Evolutionary conservation across 176 grass and related monocot species (phyloP).

Genomic region (Poa annua): DNA sequence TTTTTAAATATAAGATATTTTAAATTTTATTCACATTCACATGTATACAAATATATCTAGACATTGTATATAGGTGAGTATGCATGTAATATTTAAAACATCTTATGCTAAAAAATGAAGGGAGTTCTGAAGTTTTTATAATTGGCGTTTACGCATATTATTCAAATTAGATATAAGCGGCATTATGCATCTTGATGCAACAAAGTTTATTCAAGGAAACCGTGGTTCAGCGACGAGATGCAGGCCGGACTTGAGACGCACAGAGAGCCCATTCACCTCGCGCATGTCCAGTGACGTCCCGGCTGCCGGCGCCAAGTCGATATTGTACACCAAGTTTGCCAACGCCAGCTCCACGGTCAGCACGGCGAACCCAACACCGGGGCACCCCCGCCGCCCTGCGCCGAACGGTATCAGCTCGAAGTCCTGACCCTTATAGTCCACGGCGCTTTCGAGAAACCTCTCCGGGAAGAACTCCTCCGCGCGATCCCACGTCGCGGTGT

Average conservation of each 20-base stretch:
- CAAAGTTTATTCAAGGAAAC: background rate
- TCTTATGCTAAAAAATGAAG: no score
- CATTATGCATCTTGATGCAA: no score
- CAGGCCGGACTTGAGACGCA: conserved; percentile 28
- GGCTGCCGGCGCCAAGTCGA: conserved; percentile 29
- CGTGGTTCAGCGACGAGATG: conserved; percentile 11
- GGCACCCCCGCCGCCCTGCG: background rate
- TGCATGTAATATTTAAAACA: no score
- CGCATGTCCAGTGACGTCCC: conserved; percentile 29
- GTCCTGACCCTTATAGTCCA: conserved; percentile 22
- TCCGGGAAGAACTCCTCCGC: no score
- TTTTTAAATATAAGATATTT: no score
- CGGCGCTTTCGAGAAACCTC: background rate
- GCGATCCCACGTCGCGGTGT: no score
- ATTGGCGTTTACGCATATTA: no score
- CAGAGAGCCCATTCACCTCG: conserved; percentile 33
- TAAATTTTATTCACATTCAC: no score
- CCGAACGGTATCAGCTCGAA: conserved; percentile 17
- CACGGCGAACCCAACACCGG: conserved; percentile 9
- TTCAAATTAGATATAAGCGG: no score
- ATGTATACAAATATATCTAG: no score
- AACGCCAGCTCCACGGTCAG: conserved; percentile 5
- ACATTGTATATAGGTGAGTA: no score
- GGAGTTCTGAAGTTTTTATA: no score
- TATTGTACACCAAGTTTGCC: background rate